A percentile compares a stretch with the other conserved stretches of the same genome.
These are phyloP conservation scores for Leishmania aethiopica DNA, from an alignment of 208 protist genomes.

Conservation along the genomic window DNA sequence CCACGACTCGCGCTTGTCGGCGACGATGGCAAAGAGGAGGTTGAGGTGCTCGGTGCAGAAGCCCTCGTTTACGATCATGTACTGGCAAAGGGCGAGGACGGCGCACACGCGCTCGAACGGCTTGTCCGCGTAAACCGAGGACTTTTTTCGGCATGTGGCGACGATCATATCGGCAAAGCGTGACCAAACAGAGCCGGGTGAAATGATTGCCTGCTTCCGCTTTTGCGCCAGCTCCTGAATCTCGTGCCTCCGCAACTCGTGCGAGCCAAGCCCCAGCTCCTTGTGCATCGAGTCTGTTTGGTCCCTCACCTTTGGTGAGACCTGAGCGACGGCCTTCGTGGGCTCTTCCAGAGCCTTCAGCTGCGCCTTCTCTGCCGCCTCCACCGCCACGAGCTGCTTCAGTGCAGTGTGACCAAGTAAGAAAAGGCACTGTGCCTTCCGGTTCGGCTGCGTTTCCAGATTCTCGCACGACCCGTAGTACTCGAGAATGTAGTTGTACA, in stretches of 20 bases:
- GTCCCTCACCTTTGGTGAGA: conserved; percentile 18
- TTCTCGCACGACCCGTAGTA: conserved; percentile 37
- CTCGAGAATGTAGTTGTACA: conserved; percentile 85
- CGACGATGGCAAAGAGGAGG: conserved; percentile 81
- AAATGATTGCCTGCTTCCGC: conserved; percentile 71
- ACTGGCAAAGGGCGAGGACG: conserved; percentile 80
- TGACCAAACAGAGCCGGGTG: conserved; percentile 76
- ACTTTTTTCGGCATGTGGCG: conserved; percentile 55
- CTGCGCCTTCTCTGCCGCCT: conserved; percentile 74
- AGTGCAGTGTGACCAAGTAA: conserved; percentile 77
- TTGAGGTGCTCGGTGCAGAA: conserved; percentile 80
- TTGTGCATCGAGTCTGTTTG: conserved; percentile 84
- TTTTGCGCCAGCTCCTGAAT: conserved; percentile 81
- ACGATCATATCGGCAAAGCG: conserved; percentile 59
- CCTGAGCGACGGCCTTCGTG: conserved; percentile 1
- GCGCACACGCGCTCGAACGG: conserved; percentile 78
- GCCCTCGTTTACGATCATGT: conserved; percentile 82
- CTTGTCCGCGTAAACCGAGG: conserved; percentile 31
- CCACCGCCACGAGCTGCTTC: conserved; percentile 87
- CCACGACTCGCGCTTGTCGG: conserved; percentile 79
- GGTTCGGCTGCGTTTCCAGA: conserved; percentile 31
- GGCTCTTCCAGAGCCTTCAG: conserved; percentile 75
- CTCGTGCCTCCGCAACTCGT: conserved; percentile 78
- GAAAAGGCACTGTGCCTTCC: conserved; percentile 76
- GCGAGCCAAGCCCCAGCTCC: conserved; percentile 82